Evolutionary conservation across 805 yeast genomes (phyloP), one percentile per base, ranked within the genome.

Genomic region (Yarrowia sp.): DNA sequence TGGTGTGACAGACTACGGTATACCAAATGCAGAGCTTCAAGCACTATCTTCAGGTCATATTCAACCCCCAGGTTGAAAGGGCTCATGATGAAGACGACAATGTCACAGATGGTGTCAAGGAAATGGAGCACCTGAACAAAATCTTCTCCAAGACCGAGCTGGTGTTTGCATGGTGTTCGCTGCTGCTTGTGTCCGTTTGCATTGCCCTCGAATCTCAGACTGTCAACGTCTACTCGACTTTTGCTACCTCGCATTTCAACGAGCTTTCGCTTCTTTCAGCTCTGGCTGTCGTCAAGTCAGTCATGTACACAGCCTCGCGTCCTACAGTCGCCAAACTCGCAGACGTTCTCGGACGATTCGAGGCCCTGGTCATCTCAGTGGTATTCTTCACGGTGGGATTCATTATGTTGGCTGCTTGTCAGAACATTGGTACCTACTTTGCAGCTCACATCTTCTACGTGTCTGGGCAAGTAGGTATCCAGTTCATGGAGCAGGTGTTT

Each of bases 311-410:
- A 15, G 79, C 79, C 12, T 73, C 77, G 3, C 76, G 78, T 61
- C 80, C 83, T 3, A 71, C 80, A 19, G 69, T 81, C 70, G 82
- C 82, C 36, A 81, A 80, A 70, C 50, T 80, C n/a, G 75, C 82
- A 0, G 83, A 81, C 69, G 75, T 79, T 33, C 74, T 79, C 40
- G 81, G 83, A 3, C 76, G 83, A 70, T 77, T 80, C 10, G 74
- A 74, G 67, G 79, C 81, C 79, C 17, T 68, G 73, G 17, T 34
- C 82, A 6, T 79, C 17, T 74, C 77, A 4, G 60, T 80, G 12
- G 19, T 71, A 10, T 66, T 80, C 33, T 76, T 77, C 68, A 73
- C 75, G 20, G 65, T 78, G 36, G 82, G 83, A 20, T 74, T 76
- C 61, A 71, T 80, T 47, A 72, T 79, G 56, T 73, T 77, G 68